A percentile compares a stretch with the other conserved stretches of the same genome.
These are phyloP conservation scores for Phoma sp. DNA, from an alignment of 2,329 filamentous ascomycete genomes.

Conservation along the genomic window DNA sequence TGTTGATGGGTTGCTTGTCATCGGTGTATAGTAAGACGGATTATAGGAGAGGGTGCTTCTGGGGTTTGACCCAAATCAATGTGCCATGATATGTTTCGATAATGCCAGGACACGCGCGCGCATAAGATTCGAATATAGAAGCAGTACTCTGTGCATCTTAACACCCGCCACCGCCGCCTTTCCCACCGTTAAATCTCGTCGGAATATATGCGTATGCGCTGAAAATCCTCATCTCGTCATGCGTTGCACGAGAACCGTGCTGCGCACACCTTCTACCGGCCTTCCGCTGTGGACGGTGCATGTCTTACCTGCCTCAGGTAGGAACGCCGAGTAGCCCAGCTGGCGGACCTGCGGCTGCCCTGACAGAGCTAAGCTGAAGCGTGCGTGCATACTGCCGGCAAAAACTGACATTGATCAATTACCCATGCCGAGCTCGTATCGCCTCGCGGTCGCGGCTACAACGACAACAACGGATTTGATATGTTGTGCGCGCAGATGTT, in stretches of 20 bases:
- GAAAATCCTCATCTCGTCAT: constrained; percentile 11
- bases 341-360: not conserved
- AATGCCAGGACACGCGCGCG: constrained; percentile 1
- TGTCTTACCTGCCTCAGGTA: constrained; percentile 6
- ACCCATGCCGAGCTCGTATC: constrained; percentile 1
- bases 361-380: constrained; percentile 2
- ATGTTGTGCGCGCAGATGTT: not conserved
- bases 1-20: not conserved
- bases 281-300: not conserved
- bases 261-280: not conserved
- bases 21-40: not conserved
- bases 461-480: not conserved
- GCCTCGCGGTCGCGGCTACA: not conserved
- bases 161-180: not conserved
- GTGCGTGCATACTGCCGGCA: constrained; percentile 5
- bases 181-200: constrained; percentile 5
- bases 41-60: not conserved
- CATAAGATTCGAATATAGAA: not conserved
- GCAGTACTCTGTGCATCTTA: not conserved
- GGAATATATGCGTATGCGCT: constrained; percentile 2
- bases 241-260: constrained; percentile 5
- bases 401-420: not conserved
- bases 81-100: not conserved
- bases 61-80: not conserved
- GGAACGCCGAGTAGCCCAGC: not conserved